Conservation (phyloP, 805 yeast species). For the Aciculoconidium aculeatum region DNA sequence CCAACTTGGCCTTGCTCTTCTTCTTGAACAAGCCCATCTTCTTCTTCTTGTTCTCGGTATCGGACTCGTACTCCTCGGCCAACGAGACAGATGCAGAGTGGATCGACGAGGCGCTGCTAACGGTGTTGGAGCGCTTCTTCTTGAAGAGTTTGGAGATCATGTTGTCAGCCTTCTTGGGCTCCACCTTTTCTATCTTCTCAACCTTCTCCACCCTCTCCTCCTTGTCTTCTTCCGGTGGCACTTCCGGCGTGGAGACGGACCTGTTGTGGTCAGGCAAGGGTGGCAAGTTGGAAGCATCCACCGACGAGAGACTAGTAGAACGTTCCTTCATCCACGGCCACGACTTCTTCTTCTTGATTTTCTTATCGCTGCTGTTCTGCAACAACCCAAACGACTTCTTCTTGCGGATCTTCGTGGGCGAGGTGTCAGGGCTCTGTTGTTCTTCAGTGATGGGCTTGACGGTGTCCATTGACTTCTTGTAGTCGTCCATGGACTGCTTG, state of each 20-base stretch:
- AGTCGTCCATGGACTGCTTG: too few relatives aligned
- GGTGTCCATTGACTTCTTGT: constrained; percentile 1
- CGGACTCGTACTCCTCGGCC: constrained; percentile 23
- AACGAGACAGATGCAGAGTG: constrained; percentile 4
- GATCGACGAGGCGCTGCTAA: constrained; percentile 1
- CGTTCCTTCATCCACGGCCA: constrained; percentile 38
- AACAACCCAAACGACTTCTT: constrained; percentile 12
- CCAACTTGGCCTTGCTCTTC: constrained; percentile 10
- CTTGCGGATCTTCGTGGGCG: constrained; percentile 10
- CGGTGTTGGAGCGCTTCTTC: constrained; percentile 16
- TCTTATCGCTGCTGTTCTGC: constrained; percentile 12
- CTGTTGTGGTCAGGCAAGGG: constrained; percentile 24
- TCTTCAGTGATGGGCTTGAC: constrained; percentile 6
- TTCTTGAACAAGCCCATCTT: constrained; percentile 14
- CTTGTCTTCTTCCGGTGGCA: constrained; percentile 10
- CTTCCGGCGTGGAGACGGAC: constrained; percentile 36
- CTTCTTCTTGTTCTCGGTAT: constrained; percentile 11
- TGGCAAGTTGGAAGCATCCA: constrained; percentile 18
- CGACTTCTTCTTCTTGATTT: constrained; percentile 30
- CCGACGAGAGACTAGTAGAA: constrained; percentile 25
- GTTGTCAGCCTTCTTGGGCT: constrained; percentile 24
- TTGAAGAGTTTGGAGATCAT: constrained; percentile 37
- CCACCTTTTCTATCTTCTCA: constrained; percentile 4
- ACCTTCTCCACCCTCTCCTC: too few relatives aligned
- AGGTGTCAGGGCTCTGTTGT: constrained; percentile 8